phyloP scores from a whole-genome alignment of 148 eudicot genomes.

The Polygonum aviculare region DNA sequence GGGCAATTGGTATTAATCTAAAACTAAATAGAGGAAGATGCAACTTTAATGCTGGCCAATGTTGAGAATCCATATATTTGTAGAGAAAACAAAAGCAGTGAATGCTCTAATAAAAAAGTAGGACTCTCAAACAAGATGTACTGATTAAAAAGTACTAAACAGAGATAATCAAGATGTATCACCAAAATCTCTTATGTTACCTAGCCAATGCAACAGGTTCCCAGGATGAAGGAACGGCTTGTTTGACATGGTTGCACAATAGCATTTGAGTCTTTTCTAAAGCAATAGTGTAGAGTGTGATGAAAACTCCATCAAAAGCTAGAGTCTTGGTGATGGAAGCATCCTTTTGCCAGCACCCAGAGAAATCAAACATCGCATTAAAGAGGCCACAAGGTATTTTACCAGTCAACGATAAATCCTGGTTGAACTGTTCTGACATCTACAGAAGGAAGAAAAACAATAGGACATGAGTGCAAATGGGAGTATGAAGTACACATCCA shows the following conservation, averaged over 20 bases:
- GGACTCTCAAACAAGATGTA: neutral
- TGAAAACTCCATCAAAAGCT: conserved; percentile 92
- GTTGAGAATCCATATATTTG: neutral
- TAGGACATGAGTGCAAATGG: neutral
- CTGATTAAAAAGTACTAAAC: neutral
- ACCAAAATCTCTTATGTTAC: conserved; percentile 26
- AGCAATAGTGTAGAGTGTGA: conserved; percentile 75
- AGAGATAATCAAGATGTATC: neutral
- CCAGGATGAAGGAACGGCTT: conserved; percentile 94
- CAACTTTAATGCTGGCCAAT: neutral
- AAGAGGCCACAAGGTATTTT: conserved; percentile 97
- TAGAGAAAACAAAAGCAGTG: neutral
- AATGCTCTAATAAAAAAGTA: neutral
- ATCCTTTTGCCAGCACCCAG: conserved; percentile 95
- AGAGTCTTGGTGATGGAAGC: conserved; percentile 84
- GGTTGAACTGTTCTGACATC: conserved; percentile 99
- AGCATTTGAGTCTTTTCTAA: conserved; percentile 84
- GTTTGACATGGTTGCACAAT: conserved; percentile 76
- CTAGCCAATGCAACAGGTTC: conserved; percentile 95
- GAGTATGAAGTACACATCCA: neutral
- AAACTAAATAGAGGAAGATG: neutral
- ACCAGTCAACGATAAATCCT: conserved; percentile 81
- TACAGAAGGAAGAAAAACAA: conserved; percentile 15
- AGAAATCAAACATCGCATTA: conserved; percentile 87
- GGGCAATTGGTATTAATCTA: neutral